Conservation (phyloP, 805 yeast genomes). For the Suhomyces xylopsoci region DNA sequence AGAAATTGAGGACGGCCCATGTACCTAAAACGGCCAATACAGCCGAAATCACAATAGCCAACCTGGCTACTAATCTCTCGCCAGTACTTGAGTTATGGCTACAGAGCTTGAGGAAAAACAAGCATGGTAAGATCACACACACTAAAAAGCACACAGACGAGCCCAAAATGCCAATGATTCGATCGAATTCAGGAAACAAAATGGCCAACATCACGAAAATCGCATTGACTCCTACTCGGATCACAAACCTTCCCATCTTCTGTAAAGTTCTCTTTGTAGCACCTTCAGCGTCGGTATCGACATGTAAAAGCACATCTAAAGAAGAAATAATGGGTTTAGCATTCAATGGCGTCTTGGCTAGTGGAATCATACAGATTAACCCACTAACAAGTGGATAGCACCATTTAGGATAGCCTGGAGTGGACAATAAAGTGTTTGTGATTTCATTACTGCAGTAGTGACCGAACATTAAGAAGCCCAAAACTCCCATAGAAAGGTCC, state of each 20-base stretch:
- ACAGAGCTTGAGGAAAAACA: slow-evolving; percentile 32
- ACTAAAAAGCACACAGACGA: slow-evolving; percentile 41
- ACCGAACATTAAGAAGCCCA: slow-evolving; percentile 84
- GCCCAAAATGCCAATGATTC: slow-evolving; percentile 40
- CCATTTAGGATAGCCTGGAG: slow-evolving; percentile 64
- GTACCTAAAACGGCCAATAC: slow-evolving; percentile 21
- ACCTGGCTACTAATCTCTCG: slow-evolving; percentile 12
- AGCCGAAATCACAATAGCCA: slow-evolving; percentile 9
- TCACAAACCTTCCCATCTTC: slow-evolving; percentile 6
- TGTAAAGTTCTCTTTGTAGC: neutral
- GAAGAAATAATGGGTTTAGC: slow-evolving; percentile 39
- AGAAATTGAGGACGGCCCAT: slow-evolving; percentile 9
- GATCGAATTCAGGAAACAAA: slow-evolving; percentile 37
- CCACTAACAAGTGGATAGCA: slow-evolving; percentile 34
- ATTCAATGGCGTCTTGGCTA: slow-evolving; percentile 41
- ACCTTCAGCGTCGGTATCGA: slow-evolving; percentile 6
- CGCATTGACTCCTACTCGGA: slow-evolving; percentile 23
- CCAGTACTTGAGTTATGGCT: slow-evolving; percentile 9
- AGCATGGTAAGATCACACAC: slow-evolving; percentile 38
- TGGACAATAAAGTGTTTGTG: slow-evolving; percentile 68
- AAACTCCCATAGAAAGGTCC: slow-evolving; percentile 58
- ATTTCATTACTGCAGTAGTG: slow-evolving; percentile 62
- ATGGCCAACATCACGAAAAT: slow-evolving; percentile 24
- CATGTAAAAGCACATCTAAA: slow-evolving; percentile 26
- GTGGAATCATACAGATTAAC: slow-evolving; percentile 37